Evolutionary conservation across 768 basidiomycete species (phyloP), one percentile per base, ranked within the genome.

Genomic region (Leccinum broughii): DNA sequence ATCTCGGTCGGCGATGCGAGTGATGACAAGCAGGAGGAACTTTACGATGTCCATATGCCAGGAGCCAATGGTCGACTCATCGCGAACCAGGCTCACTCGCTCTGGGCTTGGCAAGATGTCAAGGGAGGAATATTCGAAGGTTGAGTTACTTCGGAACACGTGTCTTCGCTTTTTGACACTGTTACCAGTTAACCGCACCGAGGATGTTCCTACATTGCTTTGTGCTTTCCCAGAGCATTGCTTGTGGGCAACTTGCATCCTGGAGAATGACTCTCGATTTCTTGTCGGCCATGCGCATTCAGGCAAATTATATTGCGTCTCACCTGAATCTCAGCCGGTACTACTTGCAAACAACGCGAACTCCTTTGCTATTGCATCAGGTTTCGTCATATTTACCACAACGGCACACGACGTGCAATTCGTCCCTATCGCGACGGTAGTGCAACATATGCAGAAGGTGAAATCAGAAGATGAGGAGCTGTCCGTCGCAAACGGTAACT

Each of bases 301-400:
- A 1, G 88, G 89, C 0, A 26, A 32, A 68, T 75, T 96, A 0
- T 84, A 85, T 67, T 77, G 82, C 24, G 75, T 82, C 5, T 64
- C 72, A 9, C 72, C 67, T 26, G 66, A 71, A 13, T 69, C 69
- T 52, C 66, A 64, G 7, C 55, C 76, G 1, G 52, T 68, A 13
- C 68, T 75, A 1, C 68, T 91, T 4, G 80, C 84, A 1, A 70
- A 76, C 3, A 87, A 83, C 58, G 83, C 73, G 20, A 92, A 86
- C 14, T 96, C 95, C 0, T 92, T 93, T 73, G 81, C 83, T 17
- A 60, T 88, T 14, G 81, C 89, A 1, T 85, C 90, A 1, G 84
- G 85, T 20, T 95, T 92, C 70, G 76, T 96, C 34, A 87, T 95
- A 57, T 96, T 86, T 75, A 93, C 92, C 1, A 92, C 93, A 0